Percentiles rank a stretch among this genome's conserved stretches.
These are phyloP conservation scores for Copromyces sp. DNA, from an alignment of 495 filamentous ascomycete genomes.

Conservation along the genomic window DNA sequence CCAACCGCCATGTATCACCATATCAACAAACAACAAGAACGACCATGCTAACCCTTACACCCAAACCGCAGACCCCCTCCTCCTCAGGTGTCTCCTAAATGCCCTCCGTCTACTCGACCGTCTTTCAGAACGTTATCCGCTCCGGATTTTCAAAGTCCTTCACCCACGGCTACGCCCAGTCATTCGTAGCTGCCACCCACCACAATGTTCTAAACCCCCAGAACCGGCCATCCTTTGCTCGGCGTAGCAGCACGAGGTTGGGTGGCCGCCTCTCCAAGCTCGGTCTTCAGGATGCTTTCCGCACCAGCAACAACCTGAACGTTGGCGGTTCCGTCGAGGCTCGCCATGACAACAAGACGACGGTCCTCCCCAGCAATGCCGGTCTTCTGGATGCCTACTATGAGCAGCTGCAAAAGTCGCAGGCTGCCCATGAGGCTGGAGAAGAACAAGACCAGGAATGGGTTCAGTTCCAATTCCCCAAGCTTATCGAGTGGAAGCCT, in stretches of 20 bases:
- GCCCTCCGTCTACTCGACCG: conserved; percentile 47
- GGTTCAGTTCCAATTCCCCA: conserved; percentile 80
- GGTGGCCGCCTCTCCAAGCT: conserved; percentile 46
- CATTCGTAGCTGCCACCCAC: conserved; percentile 90
- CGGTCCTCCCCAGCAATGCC: conserved; percentile 25
- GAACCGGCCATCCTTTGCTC: conserved; percentile 45
- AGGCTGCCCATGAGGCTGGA: conserved; percentile 49
- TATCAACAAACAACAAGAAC: background rate
- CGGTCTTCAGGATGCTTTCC: conserved; percentile 70
- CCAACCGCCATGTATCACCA: background rate
- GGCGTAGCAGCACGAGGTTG: conserved; percentile 38
- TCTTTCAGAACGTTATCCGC: conserved; percentile 82
- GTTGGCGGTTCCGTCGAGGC: conserved; percentile 25
- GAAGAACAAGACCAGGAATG: conserved; percentile 64
- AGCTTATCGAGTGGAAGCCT: conserved; percentile 79
- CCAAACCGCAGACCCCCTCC: conserved; percentile 23
- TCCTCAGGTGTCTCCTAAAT: conserved; percentile 46
- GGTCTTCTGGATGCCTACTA: conserved; percentile 71
- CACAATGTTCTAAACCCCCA: conserved; percentile 67
- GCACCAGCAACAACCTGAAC: conserved; percentile 31
- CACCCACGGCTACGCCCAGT: conserved; percentile 94
- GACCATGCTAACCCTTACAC: background rate
- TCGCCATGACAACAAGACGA: conserved; percentile 27
- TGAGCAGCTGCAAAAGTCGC: conserved; percentile 72
- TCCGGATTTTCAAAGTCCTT: conserved; percentile 93